Evolutionary conservation across 1,139 yeast species (phyloP), one percentile per base, ranked within the genome.

Genomic region (Blastobotrys elegans): DNA sequence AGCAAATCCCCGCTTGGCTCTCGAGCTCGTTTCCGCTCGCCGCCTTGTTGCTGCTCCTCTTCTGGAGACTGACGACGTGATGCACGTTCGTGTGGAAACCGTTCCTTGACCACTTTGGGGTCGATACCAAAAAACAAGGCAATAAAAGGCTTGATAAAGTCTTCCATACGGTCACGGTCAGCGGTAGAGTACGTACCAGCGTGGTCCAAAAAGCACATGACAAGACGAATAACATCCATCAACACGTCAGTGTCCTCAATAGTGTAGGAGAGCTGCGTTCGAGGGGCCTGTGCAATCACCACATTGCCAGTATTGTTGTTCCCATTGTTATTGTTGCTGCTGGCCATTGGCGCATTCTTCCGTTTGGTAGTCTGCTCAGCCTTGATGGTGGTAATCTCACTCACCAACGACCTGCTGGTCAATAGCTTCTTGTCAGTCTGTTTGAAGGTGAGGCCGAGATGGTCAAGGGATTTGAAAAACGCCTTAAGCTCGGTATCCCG

Each of bases 401-500:
- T 83, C 6, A 92, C 82, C 57, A 92, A 72, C 58, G 89, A 96
- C 59, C 92, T 88, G 6, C 95, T 84, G 0, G 97, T 89, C 56
- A 94, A 71, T 50, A 88, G 72, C 66, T 92, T 92, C 66, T 94
- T 92, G 66, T 92, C 99, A 11, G 96, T 88, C 66, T 92, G 97
- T 66, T 92, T 92, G 70, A 92, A 94, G 0, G 97, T 89, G 57
- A 92, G 75, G 2, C 99, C 99, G 55, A 90, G 74, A 65, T 94
- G 98, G 64, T 92, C 99, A 58, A 92, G 74, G 2, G 96, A 86
- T 67, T 92, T 94, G 72, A 80, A 87, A 65, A 85, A 90, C 0
- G 89, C 96, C 61, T 89, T 90, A 63, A 89, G 96, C 64, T 94
- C 98, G 71, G 95, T 82, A 67, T 92, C 98, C 61, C 98, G 81